These are phyloP conservation scores for Rhizodiscina lignyota DNA, from an alignment of 495 filamentous ascomycete species.

Conservation along the genomic window DNA sequence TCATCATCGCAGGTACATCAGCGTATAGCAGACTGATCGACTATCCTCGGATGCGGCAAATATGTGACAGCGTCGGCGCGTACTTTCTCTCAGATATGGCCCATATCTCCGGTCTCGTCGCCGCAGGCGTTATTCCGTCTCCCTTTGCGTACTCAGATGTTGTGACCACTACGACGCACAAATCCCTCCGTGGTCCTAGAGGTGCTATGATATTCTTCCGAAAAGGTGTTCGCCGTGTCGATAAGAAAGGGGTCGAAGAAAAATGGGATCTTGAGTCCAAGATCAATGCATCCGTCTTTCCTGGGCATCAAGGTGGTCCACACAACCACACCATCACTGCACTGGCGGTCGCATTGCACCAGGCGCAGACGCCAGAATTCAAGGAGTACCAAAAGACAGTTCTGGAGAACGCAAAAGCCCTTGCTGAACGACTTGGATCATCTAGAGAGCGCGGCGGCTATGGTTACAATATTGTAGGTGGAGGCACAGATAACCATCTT, in stretches of 20 bases:
- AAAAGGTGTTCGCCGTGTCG: slow-evolving; percentile 76
- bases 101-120: slow-evolving; percentile 92
- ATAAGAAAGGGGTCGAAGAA: slow-evolving; percentile 83
- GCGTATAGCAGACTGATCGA: slow-evolving; percentile 98
- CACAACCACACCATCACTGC: slow-evolving; percentile 99
- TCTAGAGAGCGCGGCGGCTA: slow-evolving; percentile 46
- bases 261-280: slow-evolving; percentile 87
- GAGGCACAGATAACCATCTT: slow-evolving; percentile 97
- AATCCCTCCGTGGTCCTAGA: slow-evolving; percentile 94
- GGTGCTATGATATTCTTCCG: slow-evolving; percentile 99
- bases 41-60: slow-evolving; percentile 91
- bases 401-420: slow-evolving; percentile 77
- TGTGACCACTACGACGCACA: slow-evolving; percentile 98
- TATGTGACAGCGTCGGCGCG: slow-evolving; percentile 82
- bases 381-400: slow-evolving; percentile 91
- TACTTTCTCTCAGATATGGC: slow-evolving; percentile 98
- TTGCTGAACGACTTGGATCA: slow-evolving; percentile 44
- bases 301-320: slow-evolving; percentile 95
- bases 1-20: slow-evolving; percentile 90
- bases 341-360: slow-evolving; percentile 89
- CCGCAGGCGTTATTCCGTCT: slow-evolving; percentile 82
- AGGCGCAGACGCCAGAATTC: slow-evolving; percentile 86
- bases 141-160: slow-evolving; percentile 92
- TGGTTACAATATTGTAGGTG: slow-evolving; percentile 83
- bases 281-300: slow-evolving; percentile 99